Percentiles rank a stretch among this genome's conserved stretches.
Evolutionary conservation across 2,329 filamentous ascomycete genomes (phyloP).

Genomic region (Beauveria medogensis): DNA sequence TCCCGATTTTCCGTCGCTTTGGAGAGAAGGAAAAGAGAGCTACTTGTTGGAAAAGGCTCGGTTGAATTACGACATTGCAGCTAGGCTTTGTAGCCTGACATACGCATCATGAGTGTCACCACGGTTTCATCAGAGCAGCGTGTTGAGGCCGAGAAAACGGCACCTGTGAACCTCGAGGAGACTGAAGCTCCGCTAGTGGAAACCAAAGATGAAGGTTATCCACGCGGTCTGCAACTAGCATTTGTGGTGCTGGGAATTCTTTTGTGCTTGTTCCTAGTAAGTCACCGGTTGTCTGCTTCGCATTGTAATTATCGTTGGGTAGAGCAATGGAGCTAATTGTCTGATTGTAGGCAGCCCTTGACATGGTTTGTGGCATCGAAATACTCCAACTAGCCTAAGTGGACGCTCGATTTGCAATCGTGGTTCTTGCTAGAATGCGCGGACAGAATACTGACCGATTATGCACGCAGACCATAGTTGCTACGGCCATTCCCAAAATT

Average conservation of each 20-base stretch:
- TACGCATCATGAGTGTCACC: neutral
- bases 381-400: no score
- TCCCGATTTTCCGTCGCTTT: neutral
- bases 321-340: neutral
- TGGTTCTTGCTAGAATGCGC: neutral
- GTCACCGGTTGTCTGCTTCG: neutral
- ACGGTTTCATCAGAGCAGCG: neutral
- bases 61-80: neutral
- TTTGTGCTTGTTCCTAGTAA: neutral
- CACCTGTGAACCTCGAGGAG: neutral
- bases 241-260: neutral
- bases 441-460: neutral
- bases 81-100: neutral
- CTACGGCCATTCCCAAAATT: constrained; percentile 35
- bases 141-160: neutral
- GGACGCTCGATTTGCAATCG: neutral
- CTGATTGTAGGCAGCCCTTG: neutral
- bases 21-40: neutral
- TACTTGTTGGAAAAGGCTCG: neutral
- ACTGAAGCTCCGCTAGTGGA: neutral
- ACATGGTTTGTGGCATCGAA: neutral
- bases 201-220: neutral
- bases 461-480: constrained; percentile 30
- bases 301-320: neutral
- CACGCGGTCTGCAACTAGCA: neutral